Base-by-base conservation (phyloP, 129 eudicot species). In the Tagetes patula region DNA sequence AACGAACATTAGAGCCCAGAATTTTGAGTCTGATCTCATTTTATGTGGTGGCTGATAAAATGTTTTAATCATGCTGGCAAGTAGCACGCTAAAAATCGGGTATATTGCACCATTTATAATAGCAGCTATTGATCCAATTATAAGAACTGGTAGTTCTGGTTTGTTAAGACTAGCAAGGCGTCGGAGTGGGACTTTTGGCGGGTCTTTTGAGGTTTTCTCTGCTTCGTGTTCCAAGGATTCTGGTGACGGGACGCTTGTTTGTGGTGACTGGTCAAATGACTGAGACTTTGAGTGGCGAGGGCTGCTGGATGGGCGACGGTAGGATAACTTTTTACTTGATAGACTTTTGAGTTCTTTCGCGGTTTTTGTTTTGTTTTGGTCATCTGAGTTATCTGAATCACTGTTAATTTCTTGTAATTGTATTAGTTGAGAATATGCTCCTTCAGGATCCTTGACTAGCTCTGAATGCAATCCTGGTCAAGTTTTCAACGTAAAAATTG, bases 101-200 rank as follows among this genome's bases (percentile, higher is more conserved):
- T 82, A 54, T 64, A 87, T 78, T 56, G 85, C 80, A 42, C 96
- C 98, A 40, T 84, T 92, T 2, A 82, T 11, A 12, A 87, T 60
- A 6, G 96, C 95, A 69, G 90, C 70, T 66, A 92, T 40, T 2
- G 89, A 8, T 69, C 96, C 98, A 6, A 67, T 5, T 10, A 87
- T 39, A 47, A 92, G 84, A 9, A 84, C 81, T n/a, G 95, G 98
- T 36, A 84, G 72, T 73, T 92, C 98, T 5, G 98, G 96, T 74
- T 92, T 92, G 84, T 92, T 92, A n/a, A 89, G 95, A 81, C 61
- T 71, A 62, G 87, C 90, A 34, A 92, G 89, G 33, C 95, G 86
- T 2, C 85, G 81, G 0, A 92, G 61, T 31, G 91, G 86, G 71
- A 92, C 90, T 12, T 83, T 82, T 69, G 70, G 61, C 13, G 88